A percentile compares a stretch with the other conserved stretches of the same genome.
These are phyloP conservation scores for Phytophthora chlamydospora DNA, from an alignment of 352 stramenopile species.

Conservation along the genomic window DNA sequence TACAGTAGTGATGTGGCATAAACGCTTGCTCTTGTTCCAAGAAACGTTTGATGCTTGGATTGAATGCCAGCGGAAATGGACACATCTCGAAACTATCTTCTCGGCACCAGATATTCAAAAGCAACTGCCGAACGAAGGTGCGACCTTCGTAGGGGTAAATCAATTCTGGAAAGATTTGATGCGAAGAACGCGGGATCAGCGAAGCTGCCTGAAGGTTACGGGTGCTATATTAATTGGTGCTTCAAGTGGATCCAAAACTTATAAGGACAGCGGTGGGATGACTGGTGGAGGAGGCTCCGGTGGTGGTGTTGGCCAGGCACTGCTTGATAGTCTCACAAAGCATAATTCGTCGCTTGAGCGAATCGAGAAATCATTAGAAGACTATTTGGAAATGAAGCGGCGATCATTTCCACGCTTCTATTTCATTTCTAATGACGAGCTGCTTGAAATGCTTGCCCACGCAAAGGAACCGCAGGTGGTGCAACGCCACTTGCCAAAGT, in stretches of 20 bases:
- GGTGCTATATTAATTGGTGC: slow-evolving; percentile 47
- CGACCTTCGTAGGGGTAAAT: slow-evolving; percentile 65
- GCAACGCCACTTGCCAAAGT: slow-evolving; percentile 84
- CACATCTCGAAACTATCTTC: slow-evolving; percentile 88
- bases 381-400: slow-evolving; percentile 88
- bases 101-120: slow-evolving; percentile 83
- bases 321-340: slow-evolving; percentile 70
- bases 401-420: slow-evolving; percentile 87
- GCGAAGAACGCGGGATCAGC: slow-evolving; percentile 62
- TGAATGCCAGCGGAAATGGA: slow-evolving; percentile 82
- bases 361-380: slow-evolving; percentile 83
- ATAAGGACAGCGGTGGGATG: slow-evolving; percentile 17
- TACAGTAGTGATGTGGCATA: slow-evolving; percentile 68
- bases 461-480: slow-evolving; percentile 81
- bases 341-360: slow-evolving; percentile 75
- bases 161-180: slow-evolving; percentile 87
- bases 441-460: slow-evolving; percentile 85
- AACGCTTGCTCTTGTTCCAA: slow-evolving; percentile 75
- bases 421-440: slow-evolving; percentile 89
- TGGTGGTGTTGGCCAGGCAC: slow-evolving; percentile 39
- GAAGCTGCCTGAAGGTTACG: slow-evolving; percentile 70
- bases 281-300: slow-evolving; percentile 1
- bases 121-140: slow-evolving; percentile 72
- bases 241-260: slow-evolving; percentile 19
- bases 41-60: slow-evolving; percentile 84